Evolutionary conservation across 345 rosid genomes (phyloP).

Genomic region (Brassica cretica): DNA sequence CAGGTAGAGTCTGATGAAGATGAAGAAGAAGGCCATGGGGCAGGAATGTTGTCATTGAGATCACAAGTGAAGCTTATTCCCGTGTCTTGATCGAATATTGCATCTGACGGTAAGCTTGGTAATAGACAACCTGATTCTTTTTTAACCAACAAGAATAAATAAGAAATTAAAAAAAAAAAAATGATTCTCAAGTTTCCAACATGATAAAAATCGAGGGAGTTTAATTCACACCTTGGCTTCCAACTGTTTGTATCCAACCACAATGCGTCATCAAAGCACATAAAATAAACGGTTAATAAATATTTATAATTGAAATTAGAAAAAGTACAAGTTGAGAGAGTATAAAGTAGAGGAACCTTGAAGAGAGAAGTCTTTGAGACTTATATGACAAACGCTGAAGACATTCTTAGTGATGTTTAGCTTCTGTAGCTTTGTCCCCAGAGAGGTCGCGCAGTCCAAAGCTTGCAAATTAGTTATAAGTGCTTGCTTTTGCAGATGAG

Average conservation of each 20-base stretch:
- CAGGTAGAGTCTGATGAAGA: slow-evolving; percentile 65
- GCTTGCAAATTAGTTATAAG: slow-evolving; percentile 95
- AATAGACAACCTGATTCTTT: slow-evolving; percentile 90
- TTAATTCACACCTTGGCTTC: slow-evolving; percentile 59
- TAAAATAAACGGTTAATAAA: not conserved
- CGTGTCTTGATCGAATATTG: slow-evolving; percentile 68
- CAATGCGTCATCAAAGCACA: slow-evolving; percentile 6
- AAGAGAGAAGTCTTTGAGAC: slow-evolving; percentile 94
- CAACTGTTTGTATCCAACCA: slow-evolving; percentile 49
- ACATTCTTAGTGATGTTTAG: slow-evolving; percentile 64
- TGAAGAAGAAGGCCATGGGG: slow-evolving; percentile 75
- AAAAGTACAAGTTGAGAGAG: not conserved
- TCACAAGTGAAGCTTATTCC: slow-evolving; percentile 96
- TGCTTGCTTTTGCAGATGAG: slow-evolving; percentile 94
- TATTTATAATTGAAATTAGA: not conserved
- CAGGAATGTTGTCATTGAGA: slow-evolving; percentile 94
- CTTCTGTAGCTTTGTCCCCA: slow-evolving; percentile 68
- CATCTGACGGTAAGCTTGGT: slow-evolving; percentile 97
- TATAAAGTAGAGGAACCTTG: slow-evolving; percentile 61
- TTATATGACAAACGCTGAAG: slow-evolving; percentile 77
- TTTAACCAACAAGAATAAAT: slow-evolving; percentile 1
- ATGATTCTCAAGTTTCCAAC: not conserved
- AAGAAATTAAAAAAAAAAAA: not conserved
- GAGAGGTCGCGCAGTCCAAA: slow-evolving; percentile 76
- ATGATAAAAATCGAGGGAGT: not conserved